Conservation (phyloP, 371 early-diverging fungal species). For the Synchytrium microbalum region DNA sequence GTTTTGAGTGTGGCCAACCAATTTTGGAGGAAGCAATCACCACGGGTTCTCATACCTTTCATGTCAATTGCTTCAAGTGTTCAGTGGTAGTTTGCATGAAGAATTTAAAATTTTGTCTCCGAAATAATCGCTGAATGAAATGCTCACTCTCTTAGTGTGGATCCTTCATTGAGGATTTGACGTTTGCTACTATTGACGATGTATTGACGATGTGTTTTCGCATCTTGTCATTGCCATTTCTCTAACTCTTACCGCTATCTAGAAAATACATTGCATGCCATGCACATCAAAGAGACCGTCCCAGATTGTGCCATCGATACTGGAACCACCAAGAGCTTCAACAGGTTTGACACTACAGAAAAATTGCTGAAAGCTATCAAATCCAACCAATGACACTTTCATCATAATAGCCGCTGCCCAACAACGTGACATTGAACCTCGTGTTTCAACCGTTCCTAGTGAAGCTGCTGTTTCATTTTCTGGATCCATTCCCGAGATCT, state of each 20-base stretch:
- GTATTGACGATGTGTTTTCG: conserved; percentile 8
- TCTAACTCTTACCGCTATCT: neutral
- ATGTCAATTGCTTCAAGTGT: conserved; percentile 78
- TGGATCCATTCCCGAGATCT: neutral
- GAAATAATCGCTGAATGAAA: neutral
- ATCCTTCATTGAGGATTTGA: conserved; percentile 14
- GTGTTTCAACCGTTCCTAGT: neutral
- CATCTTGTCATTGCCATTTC: neutral
- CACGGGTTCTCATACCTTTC: conserved; percentile 81
- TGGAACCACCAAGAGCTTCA: no score
- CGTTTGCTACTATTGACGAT: conserved; percentile 15
- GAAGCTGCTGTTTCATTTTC: no score
- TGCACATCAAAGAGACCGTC: conserved; percentile 1
- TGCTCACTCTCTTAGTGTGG: conserved; percentile 10
- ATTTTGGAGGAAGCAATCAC: conserved; percentile 85
- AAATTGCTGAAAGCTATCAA: neutral
- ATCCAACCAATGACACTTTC: neutral
- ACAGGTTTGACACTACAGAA: neutral
- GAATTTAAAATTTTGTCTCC: conserved; percentile 2
- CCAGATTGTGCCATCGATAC: no score
- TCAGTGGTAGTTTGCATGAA: neutral
- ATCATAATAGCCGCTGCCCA: no score
- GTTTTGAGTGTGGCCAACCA: conserved; percentile 67
- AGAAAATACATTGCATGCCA: neutral
- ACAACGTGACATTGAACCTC: neutral